Conservation (phyloP, 2,329 filamentous ascomycete species). For the Calonectria naviculata region DNA sequence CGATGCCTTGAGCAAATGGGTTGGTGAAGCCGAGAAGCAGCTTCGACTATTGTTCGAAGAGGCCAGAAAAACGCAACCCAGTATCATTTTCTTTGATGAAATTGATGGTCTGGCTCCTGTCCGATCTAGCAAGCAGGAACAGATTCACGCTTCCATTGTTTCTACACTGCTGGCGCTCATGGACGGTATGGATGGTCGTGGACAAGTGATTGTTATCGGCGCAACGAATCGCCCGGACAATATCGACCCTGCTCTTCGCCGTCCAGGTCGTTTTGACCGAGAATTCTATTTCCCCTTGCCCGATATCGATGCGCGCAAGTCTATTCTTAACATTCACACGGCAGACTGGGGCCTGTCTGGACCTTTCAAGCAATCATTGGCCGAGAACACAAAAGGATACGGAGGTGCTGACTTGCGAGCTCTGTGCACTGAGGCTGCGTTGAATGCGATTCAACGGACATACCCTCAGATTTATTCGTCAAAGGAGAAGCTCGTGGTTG, state of each 20-base stretch:
- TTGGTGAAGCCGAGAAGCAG: conserved; percentile 97
- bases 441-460: conserved; percentile 94
- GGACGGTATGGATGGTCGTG: conserved; percentile 98
- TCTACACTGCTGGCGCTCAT: conserved; percentile 93
- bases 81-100: conserved; percentile 99
- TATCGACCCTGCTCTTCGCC: conserved; percentile 93
- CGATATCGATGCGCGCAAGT: conserved; percentile 79
- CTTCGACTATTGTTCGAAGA: conserved; percentile 94
- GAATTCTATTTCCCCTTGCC: conserved; percentile 99
- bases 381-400: conserved; percentile 93
- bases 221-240: conserved; percentile 98
- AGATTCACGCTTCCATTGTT: conserved; percentile 98
- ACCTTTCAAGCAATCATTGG: conserved; percentile 84
- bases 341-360: conserved; percentile 89
- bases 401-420: conserved; percentile 95
- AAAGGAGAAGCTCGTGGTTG: conserved; percentile 88
- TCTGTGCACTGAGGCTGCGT: conserved; percentile 92
- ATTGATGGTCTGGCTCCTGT: conserved; percentile 97
- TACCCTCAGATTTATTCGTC: conserved; percentile 97
- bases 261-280: conserved; percentile 93
- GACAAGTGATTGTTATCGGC: conserved; percentile 97
- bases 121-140: conserved; percentile 96
- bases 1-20: conserved; percentile 98
- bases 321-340: conserved; percentile 96
- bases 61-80: conserved; percentile 93